Conservation (phyloP, 805 yeast species). For the Candida alai region DNA sequence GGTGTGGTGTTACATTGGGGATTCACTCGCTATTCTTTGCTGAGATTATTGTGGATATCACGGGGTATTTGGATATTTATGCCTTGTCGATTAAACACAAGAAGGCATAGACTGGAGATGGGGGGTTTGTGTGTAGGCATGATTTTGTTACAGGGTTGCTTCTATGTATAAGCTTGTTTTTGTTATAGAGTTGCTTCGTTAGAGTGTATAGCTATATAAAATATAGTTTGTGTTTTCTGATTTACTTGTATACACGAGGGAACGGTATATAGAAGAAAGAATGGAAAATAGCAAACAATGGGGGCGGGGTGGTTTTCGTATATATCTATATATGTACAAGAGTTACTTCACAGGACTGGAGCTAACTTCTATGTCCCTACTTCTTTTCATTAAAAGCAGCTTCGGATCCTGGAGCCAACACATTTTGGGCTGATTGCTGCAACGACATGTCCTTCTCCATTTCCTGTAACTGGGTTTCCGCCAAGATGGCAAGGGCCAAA, state of each 20-base stretch:
- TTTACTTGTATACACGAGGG: too few relatives aligned
- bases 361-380: conserved; percentile 4
- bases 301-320: too few relatives aligned
- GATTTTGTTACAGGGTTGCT: too few relatives aligned
- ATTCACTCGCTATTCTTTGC: conserved; percentile 69
- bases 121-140: too few relatives aligned
- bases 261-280: too few relatives aligned
- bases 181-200: too few relatives aligned
- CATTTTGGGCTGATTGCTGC: conserved; percentile 74
- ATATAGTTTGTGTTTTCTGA: neutral
- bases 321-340: conserved; percentile 1
- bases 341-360: neutral
- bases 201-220: neutral
- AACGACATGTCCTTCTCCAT: conserved; percentile 87
- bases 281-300: too few relatives aligned
- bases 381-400: conserved; percentile 36
- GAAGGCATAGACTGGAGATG: conserved; percentile 40
- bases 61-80: conserved; percentile 76
- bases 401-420: conserved; percentile 66
- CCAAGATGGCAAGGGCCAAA: conserved; percentile 78
- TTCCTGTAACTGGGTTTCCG: conserved; percentile 91
- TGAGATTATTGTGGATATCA: conserved; percentile 76
- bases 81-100: conserved; percentile 83
- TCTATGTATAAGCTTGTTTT: too few relatives aligned
- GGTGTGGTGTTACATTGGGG: conserved; percentile 64